Evolutionary conservation across 1,139 yeast species (phyloP).

Genomic region (Hyphopichia buzzinii): DNA sequence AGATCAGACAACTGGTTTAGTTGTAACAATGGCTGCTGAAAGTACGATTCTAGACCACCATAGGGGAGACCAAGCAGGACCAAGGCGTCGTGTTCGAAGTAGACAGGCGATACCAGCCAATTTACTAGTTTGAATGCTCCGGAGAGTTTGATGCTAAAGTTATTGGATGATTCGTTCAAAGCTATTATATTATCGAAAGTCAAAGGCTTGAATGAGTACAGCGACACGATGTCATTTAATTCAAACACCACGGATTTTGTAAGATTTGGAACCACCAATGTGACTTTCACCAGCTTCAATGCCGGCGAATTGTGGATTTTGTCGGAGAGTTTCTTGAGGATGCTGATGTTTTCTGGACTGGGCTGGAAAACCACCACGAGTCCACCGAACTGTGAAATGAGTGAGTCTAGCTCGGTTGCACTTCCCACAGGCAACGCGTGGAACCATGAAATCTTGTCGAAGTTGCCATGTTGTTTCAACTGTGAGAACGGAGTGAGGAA

Average conservation of each 20-base stretch:
- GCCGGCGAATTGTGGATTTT: neutral
- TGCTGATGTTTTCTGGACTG: conserved; percentile 10
- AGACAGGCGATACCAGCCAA: conserved; percentile 35
- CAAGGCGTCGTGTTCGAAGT: conserved; percentile 24
- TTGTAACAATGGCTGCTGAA: conserved; percentile 34
- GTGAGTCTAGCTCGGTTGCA: conserved; percentile 14
- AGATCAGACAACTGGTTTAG: conserved; percentile 26
- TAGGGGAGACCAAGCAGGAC: conserved; percentile 15
- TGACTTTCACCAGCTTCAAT: neutral
- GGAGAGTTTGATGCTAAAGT: conserved; percentile 14
- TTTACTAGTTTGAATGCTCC: conserved; percentile 24
- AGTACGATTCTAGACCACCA: conserved; percentile 28
- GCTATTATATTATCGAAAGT: neutral
- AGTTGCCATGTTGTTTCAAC: conserved; percentile 55
- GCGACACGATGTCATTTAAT: conserved; percentile 12
- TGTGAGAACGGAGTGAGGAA: conserved; percentile 58
- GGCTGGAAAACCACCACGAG: conserved; percentile 34
- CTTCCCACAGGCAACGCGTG: conserved; percentile 16
- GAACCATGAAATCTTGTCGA: conserved; percentile 63
- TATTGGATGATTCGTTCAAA: neutral
- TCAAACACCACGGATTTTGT: conserved; percentile 27
- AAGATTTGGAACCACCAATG: conserved; percentile 14
- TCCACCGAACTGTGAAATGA: conserved; percentile 20
- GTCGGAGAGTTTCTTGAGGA: conserved; percentile 3
- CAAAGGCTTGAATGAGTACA: neutral